These are phyloP conservation scores for Arabidopsis thaliana DNA, from an alignment of 345 rosid species.

Conservation along the genomic window DNA sequence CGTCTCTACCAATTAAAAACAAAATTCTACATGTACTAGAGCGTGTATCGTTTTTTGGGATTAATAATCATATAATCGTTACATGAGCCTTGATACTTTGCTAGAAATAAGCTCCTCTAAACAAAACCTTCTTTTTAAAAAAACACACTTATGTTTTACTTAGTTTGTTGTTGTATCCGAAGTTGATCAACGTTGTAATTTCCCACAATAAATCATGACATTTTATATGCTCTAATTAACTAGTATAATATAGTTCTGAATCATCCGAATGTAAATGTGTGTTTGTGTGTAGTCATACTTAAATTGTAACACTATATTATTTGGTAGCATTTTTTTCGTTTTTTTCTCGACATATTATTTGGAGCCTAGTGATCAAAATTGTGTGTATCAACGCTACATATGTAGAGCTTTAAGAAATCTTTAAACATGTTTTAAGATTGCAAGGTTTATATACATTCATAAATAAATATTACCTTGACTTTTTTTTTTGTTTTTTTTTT, in stretches of 20 bases:
- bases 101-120: conserved; percentile 32
- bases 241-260: neutral
- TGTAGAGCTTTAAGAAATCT: neutral
- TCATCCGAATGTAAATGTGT: conserved; percentile 8
- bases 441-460: too few relatives aligned
- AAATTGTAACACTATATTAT: neutral
- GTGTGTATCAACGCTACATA: neutral
- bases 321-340: too few relatives aligned
- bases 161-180: conserved; percentile 12
- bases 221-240: conserved; percentile 7
- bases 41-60: conserved; percentile 17
- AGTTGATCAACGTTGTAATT: conserved; percentile 29
- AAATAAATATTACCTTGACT: too few relatives aligned
- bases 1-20: conserved; percentile 25
- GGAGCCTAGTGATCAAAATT: neutral
- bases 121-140: neutral
- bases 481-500: too few relatives aligned
- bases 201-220: conserved; percentile 19
- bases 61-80: conserved; percentile 4
- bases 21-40: conserved; percentile 1
- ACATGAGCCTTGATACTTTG: conserved; percentile 38
- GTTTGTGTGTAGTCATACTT: neutral
- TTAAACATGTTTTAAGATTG: too few relatives aligned
- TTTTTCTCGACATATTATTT: neutral
- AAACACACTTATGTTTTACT: neutral